These are phyloP conservation scores for Tetraselmis chui DNA, from an alignment of 139 green algal genomes.

Conservation along the genomic window DNA sequence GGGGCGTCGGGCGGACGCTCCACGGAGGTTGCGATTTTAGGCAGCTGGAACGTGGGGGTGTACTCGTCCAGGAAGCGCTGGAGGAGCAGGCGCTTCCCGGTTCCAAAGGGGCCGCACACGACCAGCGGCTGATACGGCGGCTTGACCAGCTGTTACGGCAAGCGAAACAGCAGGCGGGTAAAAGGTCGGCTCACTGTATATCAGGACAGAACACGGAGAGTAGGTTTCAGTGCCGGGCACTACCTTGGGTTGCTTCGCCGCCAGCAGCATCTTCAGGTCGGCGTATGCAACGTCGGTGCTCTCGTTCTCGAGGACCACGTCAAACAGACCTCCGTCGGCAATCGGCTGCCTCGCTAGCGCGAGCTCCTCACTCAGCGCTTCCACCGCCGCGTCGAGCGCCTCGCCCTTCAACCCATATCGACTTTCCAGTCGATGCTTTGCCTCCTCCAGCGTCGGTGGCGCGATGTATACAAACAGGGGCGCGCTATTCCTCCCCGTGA, in stretches of 20 bases:
- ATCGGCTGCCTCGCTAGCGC: neutral
- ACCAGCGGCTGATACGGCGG: conserved; percentile 45
- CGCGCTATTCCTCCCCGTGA: neutral
- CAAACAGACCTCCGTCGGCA: conserved; percentile 5
- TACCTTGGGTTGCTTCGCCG: neutral
- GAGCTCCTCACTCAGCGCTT: neutral
- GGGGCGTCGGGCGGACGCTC: neutral
- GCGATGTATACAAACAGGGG: neutral
- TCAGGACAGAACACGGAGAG: too few relatives aligned
- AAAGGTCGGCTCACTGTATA: too few relatives aligned
- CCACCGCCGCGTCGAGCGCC: neutral
- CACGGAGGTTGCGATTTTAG: neutral
- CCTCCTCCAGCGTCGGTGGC: neutral
- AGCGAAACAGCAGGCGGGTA: too few relatives aligned
- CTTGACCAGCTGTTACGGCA: conserved; percentile 31
- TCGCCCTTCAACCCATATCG: neutral
- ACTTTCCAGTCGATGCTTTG: neutral
- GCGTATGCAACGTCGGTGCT: neutral
- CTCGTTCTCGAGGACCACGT: neutral
- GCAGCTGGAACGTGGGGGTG: neutral
- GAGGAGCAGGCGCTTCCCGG: conserved; percentile 47
- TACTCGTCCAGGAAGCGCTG: conserved; percentile 35
- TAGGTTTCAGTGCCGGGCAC: too few relatives aligned
- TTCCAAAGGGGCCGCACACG: conserved; percentile 55
- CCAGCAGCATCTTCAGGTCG: neutral